These are phyloP conservation scores for Candida nemodendra DNA, from an alignment of 805 yeast species.

Conservation along the genomic window DNA sequence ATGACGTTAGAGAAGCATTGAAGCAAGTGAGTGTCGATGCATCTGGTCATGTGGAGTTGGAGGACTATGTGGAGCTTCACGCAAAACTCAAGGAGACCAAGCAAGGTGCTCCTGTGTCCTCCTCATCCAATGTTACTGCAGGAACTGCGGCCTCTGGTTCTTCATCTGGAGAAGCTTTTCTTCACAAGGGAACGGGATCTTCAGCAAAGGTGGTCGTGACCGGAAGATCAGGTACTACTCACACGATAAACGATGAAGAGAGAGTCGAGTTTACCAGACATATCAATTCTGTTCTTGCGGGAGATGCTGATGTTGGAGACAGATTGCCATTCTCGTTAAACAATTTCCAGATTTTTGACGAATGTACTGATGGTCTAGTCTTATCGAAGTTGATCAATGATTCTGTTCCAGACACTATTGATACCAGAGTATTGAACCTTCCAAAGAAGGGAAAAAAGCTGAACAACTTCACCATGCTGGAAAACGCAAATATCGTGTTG, in stretches of 20 bases:
- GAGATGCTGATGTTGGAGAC: constrained; percentile 80
- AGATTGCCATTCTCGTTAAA: constrained; percentile 91
- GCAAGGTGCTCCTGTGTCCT: constrained; percentile 19
- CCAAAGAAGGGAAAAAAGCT: constrained; percentile 78
- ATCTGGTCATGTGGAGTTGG: constrained; percentile 94
- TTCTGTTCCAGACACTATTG: constrained; percentile 97
- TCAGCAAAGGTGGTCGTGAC: constrained; percentile 74
- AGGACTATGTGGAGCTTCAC: constrained; percentile 83
- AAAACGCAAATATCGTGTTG: constrained; percentile 95
- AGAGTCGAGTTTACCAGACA: constrained; percentile 94
- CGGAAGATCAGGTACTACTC: constrained; percentile 89
- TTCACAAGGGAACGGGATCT: constrained; percentile 52
- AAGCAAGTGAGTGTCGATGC: constrained; percentile 93
- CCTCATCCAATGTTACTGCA: constrained; percentile 23
- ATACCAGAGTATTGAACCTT: constrained; percentile 91
- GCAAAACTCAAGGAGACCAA: constrained; percentile 69
- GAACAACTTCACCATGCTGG: constrained; percentile 93
- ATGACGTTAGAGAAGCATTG: constrained; percentile 89
- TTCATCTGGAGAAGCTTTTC: constrained; percentile 32
- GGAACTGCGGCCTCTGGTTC: constrained; percentile 30
- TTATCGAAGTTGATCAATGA: constrained; percentile 92
- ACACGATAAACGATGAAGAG: constrained; percentile 96
- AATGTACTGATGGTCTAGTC: constrained; percentile 92
- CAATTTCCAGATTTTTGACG: constrained; percentile 93
- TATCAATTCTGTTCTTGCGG: constrained; percentile 86